Conservation (phyloP, 2,329 filamentous ascomycete genomes). For the Aspergillus fructus region DNA sequence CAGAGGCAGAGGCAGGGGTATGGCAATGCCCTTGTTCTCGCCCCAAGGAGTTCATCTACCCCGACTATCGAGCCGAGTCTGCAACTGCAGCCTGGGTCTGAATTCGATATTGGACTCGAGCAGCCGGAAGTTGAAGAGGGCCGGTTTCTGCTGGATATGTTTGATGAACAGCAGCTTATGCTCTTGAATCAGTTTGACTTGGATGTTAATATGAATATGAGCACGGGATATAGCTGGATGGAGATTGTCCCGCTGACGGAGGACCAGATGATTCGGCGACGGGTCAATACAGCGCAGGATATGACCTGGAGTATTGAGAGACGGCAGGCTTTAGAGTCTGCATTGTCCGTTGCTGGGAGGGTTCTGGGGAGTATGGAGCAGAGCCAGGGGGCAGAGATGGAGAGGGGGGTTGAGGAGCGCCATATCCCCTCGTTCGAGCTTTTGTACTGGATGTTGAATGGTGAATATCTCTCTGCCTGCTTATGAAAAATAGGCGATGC, state of each 20-base stretch:
- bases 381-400: background rate
- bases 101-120: too few relatives aligned
- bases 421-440: constrained; percentile 16
- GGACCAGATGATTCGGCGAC: constrained; percentile 16
- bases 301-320: constrained; percentile 7
- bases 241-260: constrained; percentile 15
- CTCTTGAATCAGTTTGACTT: background rate
- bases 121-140: background rate
- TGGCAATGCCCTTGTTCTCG: background rate
- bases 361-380: constrained; percentile 7
- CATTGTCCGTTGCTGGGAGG: constrained; percentile 11
- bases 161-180: background rate
- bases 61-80: too few relatives aligned
- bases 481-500: background rate
- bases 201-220: background rate
- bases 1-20: background rate
- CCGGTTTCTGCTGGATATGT: background rate
- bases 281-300: constrained; percentile 5
- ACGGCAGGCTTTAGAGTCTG: constrained; percentile 16
- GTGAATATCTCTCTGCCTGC: background rate
- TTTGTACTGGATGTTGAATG: constrained; percentile 24
- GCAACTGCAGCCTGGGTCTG: too few relatives aligned
- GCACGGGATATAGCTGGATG: constrained; percentile 6
- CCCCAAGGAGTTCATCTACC: too few relatives aligned
- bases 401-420: background rate